Evolutionary conservation across 148 eudicot species (phyloP), one percentile per base, ranked within the genome.

Genomic region (Camellia granthamiana): DNA sequence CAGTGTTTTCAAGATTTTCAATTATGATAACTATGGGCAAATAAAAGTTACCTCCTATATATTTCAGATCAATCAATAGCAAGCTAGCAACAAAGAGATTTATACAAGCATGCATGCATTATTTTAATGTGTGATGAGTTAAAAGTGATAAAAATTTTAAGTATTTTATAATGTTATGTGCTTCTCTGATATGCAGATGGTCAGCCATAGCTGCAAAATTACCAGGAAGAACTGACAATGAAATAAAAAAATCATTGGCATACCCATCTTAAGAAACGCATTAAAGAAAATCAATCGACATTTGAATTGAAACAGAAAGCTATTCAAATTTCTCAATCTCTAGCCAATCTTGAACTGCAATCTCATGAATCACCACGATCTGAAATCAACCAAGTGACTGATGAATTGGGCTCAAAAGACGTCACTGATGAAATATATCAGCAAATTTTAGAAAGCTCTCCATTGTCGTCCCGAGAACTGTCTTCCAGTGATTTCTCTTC

Each of bases 211-310:
- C 87, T 23, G 60, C 68, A 61, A 75, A 78, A 7, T 63, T 85
- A 52, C 82, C 84, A 7, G 87, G 84, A 30, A 82, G 87, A 64
- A 85, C 82, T 2, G 87, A 85, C 75, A 85, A 85, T 12, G 84
- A 82, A 46, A 85, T 85, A 23, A 85, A 85, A 85, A 74, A 85
- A 85, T 51, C 65, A 75, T 42, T 85, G 83, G 82, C 82, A 85
- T 79, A 79, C 87, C 7, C 87, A 78, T 16, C 41, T 85, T 5
- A 77, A 76, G 72, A 85, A 74, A 64, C 84, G 82, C 13, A 4
- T 3, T 4, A 49, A 49, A 49, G 6, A 49, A 49, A 49, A 49
- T 49, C 52, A 49, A 49, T 5, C 52, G 52, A 49, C 52, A 49
- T 7, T 5, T 5, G 52, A 49, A 49, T 7, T 49, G 52, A 49